Evolutionary conservation across 768 basidiomycete species (phyloP).

Genomic region (Kwoniella mangroviensis): DNA sequence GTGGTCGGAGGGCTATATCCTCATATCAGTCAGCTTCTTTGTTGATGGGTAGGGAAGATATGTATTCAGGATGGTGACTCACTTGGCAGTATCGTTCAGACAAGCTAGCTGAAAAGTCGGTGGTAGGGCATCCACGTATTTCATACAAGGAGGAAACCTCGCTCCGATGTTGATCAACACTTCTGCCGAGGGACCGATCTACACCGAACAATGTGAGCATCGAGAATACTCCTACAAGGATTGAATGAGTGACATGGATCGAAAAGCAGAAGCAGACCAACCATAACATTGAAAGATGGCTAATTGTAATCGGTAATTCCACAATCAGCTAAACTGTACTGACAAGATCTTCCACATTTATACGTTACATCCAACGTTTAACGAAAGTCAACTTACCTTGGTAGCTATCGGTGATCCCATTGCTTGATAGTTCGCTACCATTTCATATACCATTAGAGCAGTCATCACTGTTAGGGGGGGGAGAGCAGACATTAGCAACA

Average conservation of each 20-base stretch:
- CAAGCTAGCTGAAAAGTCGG: conserved; percentile 60
- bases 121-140: conserved; percentile 34
- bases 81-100: conserved; percentile 79
- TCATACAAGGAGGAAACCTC: conserved; percentile 73
- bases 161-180: conserved; percentile 87
- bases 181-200: conserved; percentile 86
- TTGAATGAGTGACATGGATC: neutral
- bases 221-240: too few species aligned
- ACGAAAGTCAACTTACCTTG: conserved; percentile 63
- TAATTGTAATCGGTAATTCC: conserved; percentile 1
- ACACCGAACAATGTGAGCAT: conserved; percentile 62
- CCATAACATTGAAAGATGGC: conserved; percentile 51
- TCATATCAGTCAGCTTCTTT: neutral
- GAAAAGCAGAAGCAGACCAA: conserved; percentile 4
- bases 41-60: neutral
- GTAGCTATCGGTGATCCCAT: conserved; percentile 86
- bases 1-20: conserved; percentile 63
- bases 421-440: conserved; percentile 72
- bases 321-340: neutral
- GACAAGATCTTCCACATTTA: neutral
- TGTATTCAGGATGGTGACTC: conserved; percentile 5
- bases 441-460: conserved; percentile 79
- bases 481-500: neutral
- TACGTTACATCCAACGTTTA: neutral
- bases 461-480: conserved; percentile 64